These are phyloP conservation scores for Dactylonectria estremocensis DNA, from an alignment of 2,329 filamentous ascomycete species.

Conservation along the genomic window DNA sequence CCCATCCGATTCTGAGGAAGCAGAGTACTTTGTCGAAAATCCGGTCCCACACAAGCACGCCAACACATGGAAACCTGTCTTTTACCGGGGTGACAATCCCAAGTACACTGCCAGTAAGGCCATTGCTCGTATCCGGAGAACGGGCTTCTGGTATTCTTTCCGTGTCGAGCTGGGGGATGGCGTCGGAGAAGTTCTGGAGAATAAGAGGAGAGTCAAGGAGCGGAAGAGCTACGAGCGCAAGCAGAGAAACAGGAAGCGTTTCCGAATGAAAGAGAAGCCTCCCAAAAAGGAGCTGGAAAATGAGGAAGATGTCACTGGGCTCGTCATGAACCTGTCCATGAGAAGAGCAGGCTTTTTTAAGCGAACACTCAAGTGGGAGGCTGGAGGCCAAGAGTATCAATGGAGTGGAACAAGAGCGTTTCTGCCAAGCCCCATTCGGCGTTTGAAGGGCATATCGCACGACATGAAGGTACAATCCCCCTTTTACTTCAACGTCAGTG, in stretches of 20 bases:
- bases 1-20: slow-evolving; percentile 3
- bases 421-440: not conserved
- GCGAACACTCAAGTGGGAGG: slow-evolving; percentile 28
- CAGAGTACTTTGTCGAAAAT: slow-evolving; percentile 34
- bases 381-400: slow-evolving; percentile 20
- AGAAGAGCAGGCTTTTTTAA: slow-evolving; percentile 10
- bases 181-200: slow-evolving; percentile 30
- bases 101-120: slow-evolving; percentile 32
- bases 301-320: slow-evolving; percentile 12
- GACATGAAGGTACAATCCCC: slow-evolving; percentile 24
- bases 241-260: slow-evolving; percentile 25
- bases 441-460: slow-evolving; percentile 27
- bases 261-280: slow-evolving; percentile 14
- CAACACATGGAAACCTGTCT: slow-evolving; percentile 33
- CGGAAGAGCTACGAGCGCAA: slow-evolving; percentile 1
- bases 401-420: slow-evolving; percentile 33
- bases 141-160: slow-evolving; percentile 37
- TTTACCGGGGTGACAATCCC: slow-evolving; percentile 38
- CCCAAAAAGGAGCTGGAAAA: slow-evolving; percentile 25
- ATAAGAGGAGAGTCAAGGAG: slow-evolving; percentile 24
- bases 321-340: slow-evolving; percentile 18
- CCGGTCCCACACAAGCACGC: slow-evolving; percentile 38
- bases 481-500: too few relatives aligned
- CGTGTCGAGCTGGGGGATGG: slow-evolving; percentile 35
- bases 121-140: slow-evolving; percentile 28